Evolutionary conservation across 768 basidiomycete species (phyloP).

Genomic region (Pulveroboletus sp.): DNA sequence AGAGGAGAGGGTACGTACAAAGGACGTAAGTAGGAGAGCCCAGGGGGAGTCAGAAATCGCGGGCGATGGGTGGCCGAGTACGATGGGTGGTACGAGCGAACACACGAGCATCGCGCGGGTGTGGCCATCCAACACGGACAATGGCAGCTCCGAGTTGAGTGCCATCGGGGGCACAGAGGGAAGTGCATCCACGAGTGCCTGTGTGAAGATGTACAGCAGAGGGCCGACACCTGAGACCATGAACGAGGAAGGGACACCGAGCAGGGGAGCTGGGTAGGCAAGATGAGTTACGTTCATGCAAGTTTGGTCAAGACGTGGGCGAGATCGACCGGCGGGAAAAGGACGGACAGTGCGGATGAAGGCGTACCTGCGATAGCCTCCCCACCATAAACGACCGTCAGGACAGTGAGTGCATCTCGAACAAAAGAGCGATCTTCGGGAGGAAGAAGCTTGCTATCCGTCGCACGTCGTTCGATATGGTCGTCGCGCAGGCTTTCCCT

Average conservation of each 20-base stretch:
- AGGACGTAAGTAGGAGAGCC: conserved; percentile 68
- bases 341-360: too few relatives aligned
- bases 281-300: background rate
- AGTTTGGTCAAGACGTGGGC: background rate
- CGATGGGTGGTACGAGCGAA: conserved; percentile 66
- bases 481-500: conserved; percentile 45
- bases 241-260: conserved; percentile 71
- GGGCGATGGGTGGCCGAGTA: conserved; percentile 48
- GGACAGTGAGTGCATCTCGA: conserved; percentile 51
- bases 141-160: conserved; percentile 59
- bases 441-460: conserved; percentile 30
- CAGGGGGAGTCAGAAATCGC: conserved; percentile 63
- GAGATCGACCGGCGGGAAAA: background rate
- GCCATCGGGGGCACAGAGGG: conserved; percentile 46
- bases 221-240: conserved; percentile 68
- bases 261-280: conserved; percentile 46
- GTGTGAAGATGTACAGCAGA: conserved; percentile 53
- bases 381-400: conserved; percentile 75
- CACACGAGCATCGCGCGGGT: conserved; percentile 77
- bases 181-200: conserved; percentile 57
- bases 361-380: conserved; percentile 60
- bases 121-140: conserved; percentile 73
- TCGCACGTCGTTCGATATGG: conserved; percentile 37
- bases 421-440: conserved; percentile 53
- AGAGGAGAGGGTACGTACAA: conserved; percentile 44